Evolutionary conservation across 441 rosid genomes (phyloP), one percentile per base, ranked within the genome.

Genomic region (Capsella rubella): DNA sequence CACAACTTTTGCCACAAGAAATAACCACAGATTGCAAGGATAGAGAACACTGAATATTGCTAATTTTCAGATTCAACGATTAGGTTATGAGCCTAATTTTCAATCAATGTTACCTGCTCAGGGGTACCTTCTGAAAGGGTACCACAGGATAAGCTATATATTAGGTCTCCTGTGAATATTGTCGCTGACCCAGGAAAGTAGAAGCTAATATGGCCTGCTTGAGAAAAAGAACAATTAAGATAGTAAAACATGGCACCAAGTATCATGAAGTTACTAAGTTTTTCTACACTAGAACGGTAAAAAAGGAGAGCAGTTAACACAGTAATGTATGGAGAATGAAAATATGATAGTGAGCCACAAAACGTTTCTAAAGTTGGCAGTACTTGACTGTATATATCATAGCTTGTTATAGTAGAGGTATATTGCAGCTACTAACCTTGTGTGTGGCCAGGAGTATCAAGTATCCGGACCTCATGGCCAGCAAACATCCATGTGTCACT

Each of bases 401-500:
- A 51, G 43, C 8, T 50, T 27, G 5, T 31, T 21, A 13, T 18
- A 12, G 28, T 18, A 40, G 59, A 57, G 72, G 47, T 42, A 55
- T 27, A 65, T 47, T 43, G 39, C 43, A 43, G 73, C 53, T 53
- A 78, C 53, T 42, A 64, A 95, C 99, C 99, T 91, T 77, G 87
- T 42, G 97, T 93, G 77, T 93, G 97, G 54, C 98, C 98, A 76
- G 99, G 99, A 80, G 97, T 91, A 67, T 87, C 91, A 76, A 95
- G 83, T 60, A 95, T 77, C 46, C 80, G 84, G 77, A 84, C 96
- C 79, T 93, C 98, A 79, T 95, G 99, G 70, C 94, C 98, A 35
- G 95, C 99, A 80, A 95, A 95, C 98, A 93, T 95, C 99, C 99
- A 95, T 64, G 82, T 93, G 68, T 93, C 99, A 62, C 90, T 89